Evolutionary conservation across 768 basidiomycete species (phyloP).

Genomic region (Xanthoconium stramineum): DNA sequence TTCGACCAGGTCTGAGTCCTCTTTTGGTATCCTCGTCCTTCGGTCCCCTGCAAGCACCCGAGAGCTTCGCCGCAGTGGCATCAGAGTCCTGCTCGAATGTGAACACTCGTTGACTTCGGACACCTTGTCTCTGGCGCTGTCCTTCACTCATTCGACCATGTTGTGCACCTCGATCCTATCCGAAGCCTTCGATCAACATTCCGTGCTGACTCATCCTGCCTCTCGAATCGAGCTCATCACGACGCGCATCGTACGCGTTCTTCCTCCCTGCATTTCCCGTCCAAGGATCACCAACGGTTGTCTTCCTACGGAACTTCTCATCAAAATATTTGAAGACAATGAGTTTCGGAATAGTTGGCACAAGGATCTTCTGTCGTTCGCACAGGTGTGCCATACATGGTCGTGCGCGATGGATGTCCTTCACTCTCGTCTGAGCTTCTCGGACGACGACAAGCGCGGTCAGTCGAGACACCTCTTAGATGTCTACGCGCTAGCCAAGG

Average conservation of each 20-base stretch:
- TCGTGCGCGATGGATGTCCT: constrained; percentile 23
- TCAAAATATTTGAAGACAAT: constrained; percentile 17
- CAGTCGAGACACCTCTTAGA: constrained; percentile 6
- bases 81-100: constrained; percentile 12
- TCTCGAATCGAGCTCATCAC: constrained; percentile 17
- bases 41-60: constrained; percentile 3
- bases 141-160: constrained; percentile 24
- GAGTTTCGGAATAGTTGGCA: constrained; percentile 20
- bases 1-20: constrained; percentile 2
- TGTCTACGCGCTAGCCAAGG: constrained; percentile 17
- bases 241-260: constrained; percentile 20
- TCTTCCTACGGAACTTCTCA: constrained; percentile 21
- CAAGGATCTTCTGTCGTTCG: constrained; percentile 22
- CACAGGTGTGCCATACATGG: constrained; percentile 24
- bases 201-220: constrained; percentile 3
- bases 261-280: constrained; percentile 4
- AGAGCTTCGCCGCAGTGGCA: constrained; percentile 3
- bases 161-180: constrained; percentile 9
- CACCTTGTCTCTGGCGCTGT: constrained; percentile 16
- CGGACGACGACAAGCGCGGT: constrained; percentile 4
- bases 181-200: not conserved
- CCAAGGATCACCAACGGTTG: constrained; percentile 2
- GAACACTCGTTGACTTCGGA: constrained; percentile 15
- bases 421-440: constrained; percentile 13
- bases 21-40: constrained; percentile 13